Conservation (phyloP, 2,329 filamentous ascomycete genomes). For the Metarhizium brunneum region DNA sequence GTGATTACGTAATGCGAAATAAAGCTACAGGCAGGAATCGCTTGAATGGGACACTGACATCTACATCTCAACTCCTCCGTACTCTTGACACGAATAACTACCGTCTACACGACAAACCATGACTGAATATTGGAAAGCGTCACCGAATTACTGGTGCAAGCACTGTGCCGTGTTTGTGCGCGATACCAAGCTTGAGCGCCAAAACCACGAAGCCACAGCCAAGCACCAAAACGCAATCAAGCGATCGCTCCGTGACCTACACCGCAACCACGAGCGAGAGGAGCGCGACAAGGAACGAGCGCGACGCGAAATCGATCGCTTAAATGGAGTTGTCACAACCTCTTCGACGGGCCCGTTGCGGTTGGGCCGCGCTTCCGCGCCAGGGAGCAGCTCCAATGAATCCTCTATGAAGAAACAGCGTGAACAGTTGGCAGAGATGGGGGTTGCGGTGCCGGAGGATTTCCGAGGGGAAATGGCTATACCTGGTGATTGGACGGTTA, state of each 20-base stretch:
- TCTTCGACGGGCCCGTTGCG: not conserved
- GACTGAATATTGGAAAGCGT: constrained; percentile 99
- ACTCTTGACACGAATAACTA: not conserved
- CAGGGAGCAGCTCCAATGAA: constrained; percentile 16
- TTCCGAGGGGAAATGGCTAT: constrained; percentile 75
- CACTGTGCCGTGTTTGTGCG: constrained; percentile 85
- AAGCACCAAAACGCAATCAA: constrained; percentile 82
- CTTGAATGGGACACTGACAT: no score
- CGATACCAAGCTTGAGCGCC: constrained; percentile 82
- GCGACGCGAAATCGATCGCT: constrained; percentile 72
- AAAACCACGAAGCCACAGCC: constrained; percentile 79
- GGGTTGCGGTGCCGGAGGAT: constrained; percentile 73
- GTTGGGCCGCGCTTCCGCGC: not conserved
- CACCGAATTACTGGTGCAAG: constrained; percentile 97
- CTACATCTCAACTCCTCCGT: no score
- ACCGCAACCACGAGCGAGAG: constrained; percentile 73
- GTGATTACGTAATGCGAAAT: not conserved
- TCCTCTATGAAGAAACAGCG: constrained; percentile 74
- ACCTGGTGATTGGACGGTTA: constrained; percentile 78
- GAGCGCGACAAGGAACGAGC: constrained; percentile 75
- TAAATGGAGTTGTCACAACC: constrained; percentile 64
- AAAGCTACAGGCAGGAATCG: no score
- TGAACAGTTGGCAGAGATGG: constrained; percentile 79
- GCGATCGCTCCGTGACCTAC: constrained; percentile 80
- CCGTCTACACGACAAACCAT: constrained; percentile 38